Evolutionary conservation across 2,329 filamentous ascomycete genomes (phyloP).

Genomic region (Coniella vitis): DNA sequence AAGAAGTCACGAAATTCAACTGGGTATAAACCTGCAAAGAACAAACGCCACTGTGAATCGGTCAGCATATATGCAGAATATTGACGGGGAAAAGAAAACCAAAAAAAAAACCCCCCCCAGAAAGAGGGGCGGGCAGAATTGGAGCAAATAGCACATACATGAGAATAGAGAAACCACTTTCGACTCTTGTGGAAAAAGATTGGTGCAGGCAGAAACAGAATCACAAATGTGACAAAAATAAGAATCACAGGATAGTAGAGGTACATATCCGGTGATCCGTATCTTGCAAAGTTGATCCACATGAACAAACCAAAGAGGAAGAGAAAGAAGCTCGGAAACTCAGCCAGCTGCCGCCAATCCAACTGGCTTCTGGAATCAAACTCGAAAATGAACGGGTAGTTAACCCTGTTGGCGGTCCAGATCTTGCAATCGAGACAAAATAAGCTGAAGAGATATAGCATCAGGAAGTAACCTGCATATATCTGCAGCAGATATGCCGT

Average conservation of each 20-base stretch:
- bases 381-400: constrained; percentile 95
- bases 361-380: constrained; percentile 80
- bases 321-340: constrained; percentile 80
- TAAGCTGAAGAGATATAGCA: constrained; percentile 71
- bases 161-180: constrained; percentile 82
- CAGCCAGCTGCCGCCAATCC: constrained; percentile 82
- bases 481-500: constrained; percentile 75
- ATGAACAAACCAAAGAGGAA: constrained; percentile 72
- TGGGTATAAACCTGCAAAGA: constrained; percentile 79
- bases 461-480: constrained; percentile 86
- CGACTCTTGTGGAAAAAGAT: constrained; percentile 70
- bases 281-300: constrained; percentile 79
- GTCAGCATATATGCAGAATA: not conserved
- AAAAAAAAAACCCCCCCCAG: no score
- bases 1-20: constrained; percentile 98
- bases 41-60: constrained; percentile 64
- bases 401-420: constrained; percentile 81
- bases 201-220: constrained; percentile 71
- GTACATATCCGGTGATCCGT: constrained; percentile 61
- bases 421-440: constrained; percentile 81
- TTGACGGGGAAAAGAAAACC: not conserved
- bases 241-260: constrained; percentile 83
- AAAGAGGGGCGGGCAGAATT: no score
- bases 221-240: constrained; percentile 56
- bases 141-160: constrained; percentile 48